Conservation (phyloP, 139 green algal species). For the Picochlorum costavermella region DNA sequence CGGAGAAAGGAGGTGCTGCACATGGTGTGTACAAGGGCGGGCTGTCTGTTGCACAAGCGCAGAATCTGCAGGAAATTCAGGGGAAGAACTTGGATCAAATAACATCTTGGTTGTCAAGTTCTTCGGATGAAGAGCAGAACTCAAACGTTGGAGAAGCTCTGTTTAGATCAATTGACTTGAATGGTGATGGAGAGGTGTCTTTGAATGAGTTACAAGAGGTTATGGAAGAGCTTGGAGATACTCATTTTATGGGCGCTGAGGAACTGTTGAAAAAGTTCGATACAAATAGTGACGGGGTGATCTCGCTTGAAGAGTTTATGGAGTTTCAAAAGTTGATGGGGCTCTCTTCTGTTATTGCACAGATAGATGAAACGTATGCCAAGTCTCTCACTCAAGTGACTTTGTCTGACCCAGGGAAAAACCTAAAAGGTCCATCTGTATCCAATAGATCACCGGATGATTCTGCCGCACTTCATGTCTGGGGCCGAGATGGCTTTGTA, state of each 20-base stretch:
- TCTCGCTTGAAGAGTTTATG: slow-evolving; percentile 33
- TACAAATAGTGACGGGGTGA: slow-evolving; percentile 15
- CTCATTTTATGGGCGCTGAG: not conserved
- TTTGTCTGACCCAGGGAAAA: not conserved
- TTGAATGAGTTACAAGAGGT: slow-evolving; percentile 34
- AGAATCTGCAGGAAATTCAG: slow-evolving; percentile 42
- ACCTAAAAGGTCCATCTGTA: no score
- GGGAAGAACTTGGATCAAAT: slow-evolving; percentile 1
- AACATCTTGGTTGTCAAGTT: slow-evolving; percentile 7
- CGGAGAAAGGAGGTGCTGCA: slow-evolving; percentile 68
- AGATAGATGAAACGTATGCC: slow-evolving; percentile 11
- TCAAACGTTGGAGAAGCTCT: slow-evolving; percentile 21
- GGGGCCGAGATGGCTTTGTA: no score
- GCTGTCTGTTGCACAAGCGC: slow-evolving; percentile 46
- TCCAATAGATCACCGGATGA: no score
- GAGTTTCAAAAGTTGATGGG: slow-evolving; percentile 19
- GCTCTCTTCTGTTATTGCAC: slow-evolving; percentile 11
- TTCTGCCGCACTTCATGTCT: no score
- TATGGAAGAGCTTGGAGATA: slow-evolving; percentile 36
- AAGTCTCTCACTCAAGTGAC: not conserved
- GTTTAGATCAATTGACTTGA: slow-evolving; percentile 44
- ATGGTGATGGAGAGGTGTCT: slow-evolving; percentile 46
- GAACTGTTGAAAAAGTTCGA: slow-evolving; percentile 11
- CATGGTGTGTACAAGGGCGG: slow-evolving; percentile 85
- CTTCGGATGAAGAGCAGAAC: not conserved